A percentile compares a stretch with the other conserved stretches of the same genome.
phyloP scores from a whole-genome alignment of 768 basidiomycete species.

The Tulasnella sp. region DNA sequence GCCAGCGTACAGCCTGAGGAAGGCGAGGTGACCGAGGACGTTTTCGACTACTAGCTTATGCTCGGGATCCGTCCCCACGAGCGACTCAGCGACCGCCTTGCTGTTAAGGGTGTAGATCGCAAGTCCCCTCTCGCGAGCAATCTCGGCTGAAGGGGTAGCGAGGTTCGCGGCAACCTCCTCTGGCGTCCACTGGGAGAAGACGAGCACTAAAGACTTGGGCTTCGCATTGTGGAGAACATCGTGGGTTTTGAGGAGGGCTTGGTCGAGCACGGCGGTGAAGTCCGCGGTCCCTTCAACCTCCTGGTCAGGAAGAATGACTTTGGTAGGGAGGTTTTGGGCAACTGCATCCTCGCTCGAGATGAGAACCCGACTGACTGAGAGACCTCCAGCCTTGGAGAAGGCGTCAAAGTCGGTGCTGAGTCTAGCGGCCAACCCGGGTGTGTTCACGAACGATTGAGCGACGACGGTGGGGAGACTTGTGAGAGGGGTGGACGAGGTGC shows the following conservation, averaged over 20 bases:
- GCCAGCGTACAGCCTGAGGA: conserved; percentile 78
- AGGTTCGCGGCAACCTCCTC: conserved; percentile 68
- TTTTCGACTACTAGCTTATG: conserved; percentile 35
- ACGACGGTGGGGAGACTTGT: conserved; percentile 43
- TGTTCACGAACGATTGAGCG: conserved; percentile 46
- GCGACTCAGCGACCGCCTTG: conserved; percentile 42
- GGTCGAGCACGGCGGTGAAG: conserved; percentile 69
- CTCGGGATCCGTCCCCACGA: conserved; percentile 31
- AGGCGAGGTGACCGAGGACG: conserved; percentile 64
- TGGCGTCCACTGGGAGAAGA: conserved; percentile 65
- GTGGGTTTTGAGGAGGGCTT: conserved; percentile 69
- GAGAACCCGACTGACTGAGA: conserved; percentile 61
- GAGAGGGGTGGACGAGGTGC: conserved; percentile 48
- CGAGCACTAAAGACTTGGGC: conserved; percentile 58
- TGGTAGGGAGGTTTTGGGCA: conserved; percentile 43
- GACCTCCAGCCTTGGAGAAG: conserved; percentile 63
- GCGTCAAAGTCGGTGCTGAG: conserved; percentile 65
- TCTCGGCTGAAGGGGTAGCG: conserved; percentile 40
- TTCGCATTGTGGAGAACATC: conserved; percentile 61
- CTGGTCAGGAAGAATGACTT: conserved; percentile 47
- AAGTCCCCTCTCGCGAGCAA: conserved; percentile 46
- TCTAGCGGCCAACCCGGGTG: conserved; percentile 46
- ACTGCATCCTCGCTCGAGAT: conserved; percentile 43
- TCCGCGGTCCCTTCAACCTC: conserved; percentile 46
- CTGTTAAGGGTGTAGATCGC: conserved; percentile 56